phyloP scores from a whole-genome alignment of 75 land plant genomes.

The Pinus taeda region DNA sequence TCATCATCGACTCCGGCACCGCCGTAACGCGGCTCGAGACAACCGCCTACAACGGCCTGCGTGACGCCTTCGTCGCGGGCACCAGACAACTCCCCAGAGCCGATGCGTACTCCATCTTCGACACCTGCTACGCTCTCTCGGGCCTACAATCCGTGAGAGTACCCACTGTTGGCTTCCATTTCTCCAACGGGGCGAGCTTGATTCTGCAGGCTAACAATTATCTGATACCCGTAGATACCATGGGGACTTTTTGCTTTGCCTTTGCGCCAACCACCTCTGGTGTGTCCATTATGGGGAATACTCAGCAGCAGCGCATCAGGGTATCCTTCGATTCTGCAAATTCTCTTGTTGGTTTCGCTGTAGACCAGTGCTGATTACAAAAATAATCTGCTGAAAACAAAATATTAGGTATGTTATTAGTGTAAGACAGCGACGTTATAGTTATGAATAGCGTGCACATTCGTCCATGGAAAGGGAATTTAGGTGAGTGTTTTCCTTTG shows the following conservation, averaged over 20 bases:
- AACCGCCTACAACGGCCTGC: constrained; percentile 44
- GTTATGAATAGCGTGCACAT: too few relatives aligned
- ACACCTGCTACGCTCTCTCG: constrained; percentile 65
- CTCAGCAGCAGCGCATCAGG: constrained; percentile 86
- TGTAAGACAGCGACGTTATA: too few relatives aligned
- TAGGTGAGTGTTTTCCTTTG: too few relatives aligned
- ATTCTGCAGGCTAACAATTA: constrained; percentile 64
- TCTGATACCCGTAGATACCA: constrained; percentile 57
- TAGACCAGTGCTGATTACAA: constrained; percentile 22
- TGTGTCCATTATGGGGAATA: constrained; percentile 80
- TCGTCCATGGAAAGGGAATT: too few relatives aligned
- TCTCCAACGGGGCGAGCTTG: constrained; percentile 45
- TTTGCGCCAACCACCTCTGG: constrained; percentile 57
- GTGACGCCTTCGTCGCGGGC: constrained; percentile 65
- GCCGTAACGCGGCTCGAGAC: constrained; percentile 67
- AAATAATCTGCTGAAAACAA: too few relatives aligned
- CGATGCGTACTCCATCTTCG: constrained; percentile 45
- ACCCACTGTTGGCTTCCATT: constrained; percentile 65
- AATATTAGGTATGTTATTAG: too few relatives aligned
- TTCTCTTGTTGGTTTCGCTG: constrained; percentile 61
- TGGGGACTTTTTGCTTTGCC: constrained; percentile 70
- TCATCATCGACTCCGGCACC: constrained; percentile 69
- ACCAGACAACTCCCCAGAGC: constrained; percentile 17
- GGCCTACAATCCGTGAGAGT: constrained; percentile 46
- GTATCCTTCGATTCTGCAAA: constrained; percentile 59